Evolutionary conservation across 2,329 filamentous ascomycete genomes (phyloP).

Genomic region (Tolypocladium endophyticum): DNA sequence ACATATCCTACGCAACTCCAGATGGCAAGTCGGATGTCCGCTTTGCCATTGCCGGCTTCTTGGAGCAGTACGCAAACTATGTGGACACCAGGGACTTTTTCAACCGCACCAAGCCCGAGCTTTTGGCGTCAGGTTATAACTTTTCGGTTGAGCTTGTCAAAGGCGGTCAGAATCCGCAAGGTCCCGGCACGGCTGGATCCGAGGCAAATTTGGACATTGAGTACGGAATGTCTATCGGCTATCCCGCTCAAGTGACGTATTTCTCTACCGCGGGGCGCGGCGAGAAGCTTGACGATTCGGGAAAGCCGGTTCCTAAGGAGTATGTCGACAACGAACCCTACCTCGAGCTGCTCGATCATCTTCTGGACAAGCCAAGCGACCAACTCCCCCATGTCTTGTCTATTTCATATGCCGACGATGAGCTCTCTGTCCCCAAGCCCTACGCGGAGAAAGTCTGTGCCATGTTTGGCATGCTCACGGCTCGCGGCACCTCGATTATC

Average conservation of each 20-base stretch:
- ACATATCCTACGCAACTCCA: slow-evolving; percentile 25
- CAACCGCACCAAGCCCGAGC: slow-evolving; percentile 20
- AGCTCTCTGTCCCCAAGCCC: slow-evolving; percentile 38
- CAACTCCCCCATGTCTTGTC: slow-evolving; percentile 45
- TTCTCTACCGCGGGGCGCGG: slow-evolving; percentile 35
- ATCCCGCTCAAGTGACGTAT: slow-evolving; percentile 33
- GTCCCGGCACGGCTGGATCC: slow-evolving; percentile 22
- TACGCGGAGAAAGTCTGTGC: slow-evolving; percentile 44
- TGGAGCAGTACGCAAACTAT: slow-evolving; percentile 36
- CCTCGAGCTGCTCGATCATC: slow-evolving; percentile 39
- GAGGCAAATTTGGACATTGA: slow-evolving; percentile 40
- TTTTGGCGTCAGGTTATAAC: slow-evolving; percentile 25
- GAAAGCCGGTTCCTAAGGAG: slow-evolving; percentile 19
- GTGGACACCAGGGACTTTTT: slow-evolving; percentile 30
- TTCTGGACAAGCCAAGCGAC: slow-evolving; percentile 32
- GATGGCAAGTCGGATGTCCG: slow-evolving; percentile 22
- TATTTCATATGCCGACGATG: slow-evolving; percentile 49
- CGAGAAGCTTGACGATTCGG: slow-evolving; percentile 25
- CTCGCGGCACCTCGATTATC: slow-evolving; percentile 40
- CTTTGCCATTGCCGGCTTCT: slow-evolving; percentile 37
- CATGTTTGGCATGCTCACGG: slow-evolving; percentile 41
- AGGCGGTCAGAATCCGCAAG: slow-evolving; percentile 32
- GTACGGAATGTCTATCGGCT: slow-evolving; percentile 33
- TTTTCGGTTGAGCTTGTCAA: slow-evolving; percentile 30
- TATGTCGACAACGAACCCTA: slow-evolving; percentile 44